Base-by-base conservation (phyloP, 2,329 filamentous ascomycete genomes). In the Curvularia hawaiiensis region DNA sequence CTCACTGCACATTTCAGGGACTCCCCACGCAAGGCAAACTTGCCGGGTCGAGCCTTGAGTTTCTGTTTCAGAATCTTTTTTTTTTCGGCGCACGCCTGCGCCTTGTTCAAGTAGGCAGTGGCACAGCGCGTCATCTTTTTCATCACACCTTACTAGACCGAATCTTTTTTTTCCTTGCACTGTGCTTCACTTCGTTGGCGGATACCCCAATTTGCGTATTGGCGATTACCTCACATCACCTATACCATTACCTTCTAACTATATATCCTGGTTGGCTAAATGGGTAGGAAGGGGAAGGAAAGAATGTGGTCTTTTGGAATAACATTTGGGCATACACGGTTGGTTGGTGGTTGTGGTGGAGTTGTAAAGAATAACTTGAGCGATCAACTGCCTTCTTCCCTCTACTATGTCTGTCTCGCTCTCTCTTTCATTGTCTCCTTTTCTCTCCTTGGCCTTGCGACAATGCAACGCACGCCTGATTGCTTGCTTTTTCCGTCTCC, bases 131-230 rank as follows among this genome's bases (percentile, higher is more conserved):
- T 65, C 63, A 59, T 59, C 61, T 65, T 10, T 39, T 18, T 39
- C 46, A 69, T 72, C 30, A 69, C 72, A 72, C 66, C 68, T 70
- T 60, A 63, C 65, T 73, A 73, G 70, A 72, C 64, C 58, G 65
- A 58, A 41, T 48, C 39, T 48, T 44, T 69, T 70, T 50, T 57
- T 67, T 35, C 14, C 64, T 65, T 68, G 64, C 65, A 58, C 60
- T 66, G 61, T 65, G 50, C 54, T 68, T 61, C 56, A 54, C 64
- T 65, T 67, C 63, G 47, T 68, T 66, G 69, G 69, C 71, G 70
- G 67, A 73, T 73, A 73, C 70, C 22, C 70, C 68, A 58, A 65
- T 68, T 70, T 72, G 63, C 63, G 69, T 65, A 70, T 72, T 73
- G 67, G 70, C 69, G 62, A 72, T 52, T 62, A 66, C 56, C 26